These are phyloP conservation scores for Kodamaea neixiangensis DNA, from an alignment of 805 yeast species.

Conservation along the genomic window DNA sequence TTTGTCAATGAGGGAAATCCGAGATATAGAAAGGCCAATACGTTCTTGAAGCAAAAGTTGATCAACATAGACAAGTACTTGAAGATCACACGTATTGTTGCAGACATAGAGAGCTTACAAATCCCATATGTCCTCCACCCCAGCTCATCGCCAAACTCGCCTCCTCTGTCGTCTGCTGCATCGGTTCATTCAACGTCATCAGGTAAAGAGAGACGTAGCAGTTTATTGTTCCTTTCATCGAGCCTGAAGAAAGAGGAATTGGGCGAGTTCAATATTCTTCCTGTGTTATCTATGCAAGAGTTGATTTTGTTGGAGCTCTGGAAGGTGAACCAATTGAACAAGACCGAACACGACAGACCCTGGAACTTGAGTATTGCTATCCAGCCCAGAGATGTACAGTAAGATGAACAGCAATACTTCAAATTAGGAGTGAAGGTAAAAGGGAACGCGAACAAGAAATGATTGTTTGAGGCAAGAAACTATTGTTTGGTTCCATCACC, in stretches of 20 bases:
- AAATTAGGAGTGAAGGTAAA: neutral
- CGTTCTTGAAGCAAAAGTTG: slow-evolving; percentile 55
- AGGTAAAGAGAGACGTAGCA: slow-evolving; percentile 19
- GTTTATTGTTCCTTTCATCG: slow-evolving; percentile 22
- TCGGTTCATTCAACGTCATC: slow-evolving; percentile 5
- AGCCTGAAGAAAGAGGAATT: slow-evolving; percentile 17
- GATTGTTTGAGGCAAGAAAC: neutral
- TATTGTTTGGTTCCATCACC: neutral
- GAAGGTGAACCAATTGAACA: slow-evolving; percentile 64
- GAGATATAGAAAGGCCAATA: slow-evolving; percentile 61
- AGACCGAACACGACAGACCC: slow-evolving; percentile 64
- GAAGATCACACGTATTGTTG: slow-evolving; percentile 64
- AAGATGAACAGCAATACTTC: neutral
- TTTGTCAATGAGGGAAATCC: slow-evolving; percentile 83
- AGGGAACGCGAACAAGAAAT: neutral
- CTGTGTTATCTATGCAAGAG: slow-evolving; percentile 52
- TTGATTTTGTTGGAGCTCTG: slow-evolving; percentile 67
- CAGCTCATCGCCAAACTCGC: neutral
- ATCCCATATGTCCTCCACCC: slow-evolving; percentile 45
- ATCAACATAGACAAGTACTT: slow-evolving; percentile 75
- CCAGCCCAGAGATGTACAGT: slow-evolving; percentile 27
- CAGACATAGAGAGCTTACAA: slow-evolving; percentile 69
- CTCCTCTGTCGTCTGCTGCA: slow-evolving; percentile 4
- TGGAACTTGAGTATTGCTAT: slow-evolving; percentile 70
- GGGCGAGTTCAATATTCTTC: slow-evolving; percentile 42